These are phyloP conservation scores for Chalciporus pseudorubinellus DNA, from an alignment of 768 basidiomycete species.

Conservation along the genomic window DNA sequence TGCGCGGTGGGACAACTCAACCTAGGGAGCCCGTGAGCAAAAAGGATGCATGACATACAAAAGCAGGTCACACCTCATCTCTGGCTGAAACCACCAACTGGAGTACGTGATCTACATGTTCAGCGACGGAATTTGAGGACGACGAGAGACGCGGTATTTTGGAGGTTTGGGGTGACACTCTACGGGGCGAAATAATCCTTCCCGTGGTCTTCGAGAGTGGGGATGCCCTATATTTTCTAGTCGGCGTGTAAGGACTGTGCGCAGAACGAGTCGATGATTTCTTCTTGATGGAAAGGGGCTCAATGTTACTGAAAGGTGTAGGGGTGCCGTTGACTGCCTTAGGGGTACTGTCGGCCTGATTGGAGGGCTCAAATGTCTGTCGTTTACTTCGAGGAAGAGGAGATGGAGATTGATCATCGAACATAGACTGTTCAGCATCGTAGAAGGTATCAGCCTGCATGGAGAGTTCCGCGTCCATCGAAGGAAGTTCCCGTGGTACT, in stretches of 20 bases:
- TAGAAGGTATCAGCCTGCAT: slow-evolving; percentile 37
- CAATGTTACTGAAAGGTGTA: slow-evolving; percentile 47
- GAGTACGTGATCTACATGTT: slow-evolving; percentile 46
- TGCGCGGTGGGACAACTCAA: slow-evolving; percentile 66
- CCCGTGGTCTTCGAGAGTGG: slow-evolving; percentile 49
- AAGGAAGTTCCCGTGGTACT: slow-evolving; percentile 34
- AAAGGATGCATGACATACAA: not conserved
- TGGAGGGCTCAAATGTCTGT: slow-evolving; percentile 57
- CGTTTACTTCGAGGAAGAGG: slow-evolving; percentile 71
- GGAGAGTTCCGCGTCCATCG: slow-evolving; percentile 46
- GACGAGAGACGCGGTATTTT: slow-evolving; percentile 30
- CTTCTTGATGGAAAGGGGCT: slow-evolving; percentile 85
- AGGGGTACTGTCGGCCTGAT: slow-evolving; percentile 54
- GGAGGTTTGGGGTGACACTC: slow-evolving; percentile 52
- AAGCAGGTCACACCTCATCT: slow-evolving; percentile 52
- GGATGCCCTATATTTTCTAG: slow-evolving; percentile 44
- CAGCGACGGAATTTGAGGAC: slow-evolving; percentile 28
- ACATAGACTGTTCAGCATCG: slow-evolving; percentile 24
- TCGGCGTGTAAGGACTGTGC: slow-evolving; percentile 37
- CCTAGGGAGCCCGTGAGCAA: slow-evolving; percentile 38
- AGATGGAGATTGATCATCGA: slow-evolving; percentile 37
- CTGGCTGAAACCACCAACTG: slow-evolving; percentile 52
- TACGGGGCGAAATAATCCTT: slow-evolving; percentile 47
- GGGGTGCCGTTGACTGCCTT: slow-evolving; percentile 36
- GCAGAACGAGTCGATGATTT: slow-evolving; percentile 61